Evolutionary conservation across 768 basidiomycete genomes (phyloP), one percentile per base, ranked within the genome.

Genomic region (Boletus rubroflammeus): DNA sequence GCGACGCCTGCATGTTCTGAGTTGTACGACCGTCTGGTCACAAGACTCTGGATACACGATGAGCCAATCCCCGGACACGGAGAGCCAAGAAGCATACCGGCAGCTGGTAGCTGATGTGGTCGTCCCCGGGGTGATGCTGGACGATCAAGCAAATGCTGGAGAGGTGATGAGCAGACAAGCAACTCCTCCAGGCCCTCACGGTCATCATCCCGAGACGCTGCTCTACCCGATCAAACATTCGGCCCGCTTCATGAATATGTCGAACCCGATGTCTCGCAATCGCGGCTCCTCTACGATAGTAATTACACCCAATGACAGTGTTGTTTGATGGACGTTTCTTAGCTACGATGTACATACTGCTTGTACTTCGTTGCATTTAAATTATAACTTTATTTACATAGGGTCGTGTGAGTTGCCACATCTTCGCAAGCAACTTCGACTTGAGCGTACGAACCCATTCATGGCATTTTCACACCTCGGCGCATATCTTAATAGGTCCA

Each of bases 1-100:
- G 26, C 49, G 19, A 34, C 23, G 17, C 19, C 28, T 28, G 23
- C 51, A 17, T 14, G 21, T 6, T 15, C 47, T n/a, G 36, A 62
- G 53, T 45, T 39, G 45, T 14, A 13, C 50, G 11, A 51, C 66
- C 6, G 56, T 71, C 17, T 68, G 63, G 69, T 72, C 68, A 32
- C 61, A 69, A 39, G 69, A 85, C 73, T 25, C 69, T 69, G 53
- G 86, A 64, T 34, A 67, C 74, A 50, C 74, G 75, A 62, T 70
- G 72, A 23, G 74, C 46, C 52, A 48, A n/a, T 13, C 38, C 2
- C 46, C 23, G 6, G 51, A 67, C 19, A 17, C 19, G 8, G 56
- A 55, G 48, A 26, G 14, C 10, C 43, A 47, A n/a, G 50, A 51
- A n/a, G 47, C 46, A 28, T 48, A 46, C 41, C 36, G 26, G 29